Evolutionary conservation across 768 basidiomycete species (phyloP).

Genomic region (Russula compacta): DNA sequence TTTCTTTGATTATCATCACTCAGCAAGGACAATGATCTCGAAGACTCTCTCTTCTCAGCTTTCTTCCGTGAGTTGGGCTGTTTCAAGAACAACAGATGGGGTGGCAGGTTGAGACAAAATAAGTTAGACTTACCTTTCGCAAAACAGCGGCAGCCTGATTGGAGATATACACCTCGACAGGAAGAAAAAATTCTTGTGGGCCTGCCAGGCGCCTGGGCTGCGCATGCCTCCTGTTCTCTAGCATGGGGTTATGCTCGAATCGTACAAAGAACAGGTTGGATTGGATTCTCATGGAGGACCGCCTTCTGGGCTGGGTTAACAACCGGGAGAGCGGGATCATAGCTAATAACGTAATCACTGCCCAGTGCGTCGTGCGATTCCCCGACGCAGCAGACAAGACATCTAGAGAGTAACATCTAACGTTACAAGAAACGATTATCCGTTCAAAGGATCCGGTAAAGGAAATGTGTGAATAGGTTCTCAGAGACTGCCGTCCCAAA

Average conservation of each 20-base stretch:
- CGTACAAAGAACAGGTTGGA: conserved; percentile 8
- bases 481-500: background rate
- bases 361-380: background rate
- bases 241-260: conserved; percentile 13
- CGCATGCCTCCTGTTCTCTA: conserved; percentile 10
- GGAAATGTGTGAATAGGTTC: conserved; percentile 14
- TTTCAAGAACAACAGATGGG: background rate
- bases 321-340: background rate
- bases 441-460: conserved; percentile 5
- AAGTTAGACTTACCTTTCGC: conserved; percentile 11
- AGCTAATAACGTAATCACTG: conserved; percentile 3
- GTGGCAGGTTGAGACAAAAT: background rate
- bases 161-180: conserved; percentile 20
- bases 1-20: conserved; percentile 42
- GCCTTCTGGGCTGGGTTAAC: background rate
- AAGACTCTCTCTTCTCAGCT: conserved; percentile 43
- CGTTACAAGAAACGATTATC: conserved; percentile 6
- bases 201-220: background rate
- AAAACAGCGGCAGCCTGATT: conserved; percentile 18
- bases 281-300: background rate
- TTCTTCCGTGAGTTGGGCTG: conserved; percentile 45
- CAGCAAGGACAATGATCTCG: conserved; percentile 24
- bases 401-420: conserved; percentile 9
- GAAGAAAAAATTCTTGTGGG: conserved; percentile 17
- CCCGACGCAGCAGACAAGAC: background rate